Evolutionary conservation across 306 rosid genomes (phyloP), one percentile per base, ranked within the genome.

Genomic region (Quercus suber): DNA sequence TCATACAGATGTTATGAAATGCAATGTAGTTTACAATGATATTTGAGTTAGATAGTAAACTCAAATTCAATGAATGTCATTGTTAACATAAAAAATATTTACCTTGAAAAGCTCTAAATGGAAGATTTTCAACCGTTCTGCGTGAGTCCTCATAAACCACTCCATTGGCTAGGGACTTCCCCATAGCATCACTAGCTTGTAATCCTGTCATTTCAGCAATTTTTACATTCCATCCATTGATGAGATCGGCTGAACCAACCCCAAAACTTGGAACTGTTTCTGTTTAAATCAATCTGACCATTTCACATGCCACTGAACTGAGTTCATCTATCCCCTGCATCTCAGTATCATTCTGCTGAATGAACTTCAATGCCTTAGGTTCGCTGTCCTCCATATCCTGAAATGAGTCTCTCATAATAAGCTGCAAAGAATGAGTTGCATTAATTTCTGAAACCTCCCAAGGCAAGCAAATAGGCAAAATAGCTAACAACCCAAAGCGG

Each of bases 221-320:
- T 82, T 90, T 90, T 30, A 82, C 82, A 88, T 91, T 91, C 98
- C 98, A 90, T 74, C 95, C 98, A 78, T 93, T 91, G 81, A 93
- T 85, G 37, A 82, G 21, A 79, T 93, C 94, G 56, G 70, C 76
- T 53, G 84, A 80, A 86, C 85, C 90, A 78, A 90, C 93, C 59
- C 93, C 97, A 30, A 93, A 93, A 79, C 91, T 91, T 7, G 45
- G 45, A 37, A 7, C 45, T 37, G 45, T 37, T 7, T 0, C 45
- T 37, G 45, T 37, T 37, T 1, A 95, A 61, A 93, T 93, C 83
- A 93, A 63, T 73, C 89, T 93, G 78, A 85, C 97, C 90, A 91
- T 91, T 89, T 93, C 97, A 71, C 88, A 86, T 30, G 97, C 88
- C 78, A 84, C 92, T 17, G 95, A 90, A 79, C 92, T 85, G 80